Base-by-base conservation (phyloP, 225 moss, liverwort and hornwort species). In the Thuidium tamariscinum region DNA sequence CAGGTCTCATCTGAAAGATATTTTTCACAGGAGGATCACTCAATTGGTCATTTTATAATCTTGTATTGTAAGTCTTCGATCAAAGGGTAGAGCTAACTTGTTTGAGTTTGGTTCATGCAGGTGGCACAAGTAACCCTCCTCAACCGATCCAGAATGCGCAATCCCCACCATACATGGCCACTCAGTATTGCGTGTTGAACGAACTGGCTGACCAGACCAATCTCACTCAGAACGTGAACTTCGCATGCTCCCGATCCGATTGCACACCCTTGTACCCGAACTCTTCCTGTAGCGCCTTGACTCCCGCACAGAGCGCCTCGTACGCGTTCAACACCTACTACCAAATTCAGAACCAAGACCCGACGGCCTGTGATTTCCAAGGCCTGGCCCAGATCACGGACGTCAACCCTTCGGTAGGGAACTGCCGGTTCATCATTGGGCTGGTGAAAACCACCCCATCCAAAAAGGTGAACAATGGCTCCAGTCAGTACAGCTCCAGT, bases 311-410 rank as follows among this genome's bases (percentile, higher is more conserved):
- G 64, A 82, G 82, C 21, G 90, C 91, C 51, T 93, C 93, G 34
- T 93, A 90, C 60, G 85, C 93, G 23, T 93, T 93, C 87, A 93
- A 93, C 59, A 42, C 90, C 13, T 93, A 93, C 85, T 93, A 85
- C 87, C 93, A 93, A 83, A 87, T 91, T 27, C 93, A 93, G 41
- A 90, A 91, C 86, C 93, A 93, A 63, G 91, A 93, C 36, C 90
- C 91, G 5, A 72, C 52, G 19, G 93, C 93, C 2, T 93, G 91
- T 60, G 27, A 54, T 21, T 93, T 93, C 66, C 93, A 93, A 79
- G 93, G 93, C 10, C 69, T 93, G 34, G 90, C 91, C 22, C 51
- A 84, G 83, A 64, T 84, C 81, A 91, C 90, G 3, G 82, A 61
- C 57, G 77, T 65, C 46, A 82, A 91, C 60, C 93, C 93, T 6